These are phyloP conservation scores for Globisporangium parvum DNA, from an alignment of 352 stramenopile genomes.

Conservation along the genomic window DNA sequence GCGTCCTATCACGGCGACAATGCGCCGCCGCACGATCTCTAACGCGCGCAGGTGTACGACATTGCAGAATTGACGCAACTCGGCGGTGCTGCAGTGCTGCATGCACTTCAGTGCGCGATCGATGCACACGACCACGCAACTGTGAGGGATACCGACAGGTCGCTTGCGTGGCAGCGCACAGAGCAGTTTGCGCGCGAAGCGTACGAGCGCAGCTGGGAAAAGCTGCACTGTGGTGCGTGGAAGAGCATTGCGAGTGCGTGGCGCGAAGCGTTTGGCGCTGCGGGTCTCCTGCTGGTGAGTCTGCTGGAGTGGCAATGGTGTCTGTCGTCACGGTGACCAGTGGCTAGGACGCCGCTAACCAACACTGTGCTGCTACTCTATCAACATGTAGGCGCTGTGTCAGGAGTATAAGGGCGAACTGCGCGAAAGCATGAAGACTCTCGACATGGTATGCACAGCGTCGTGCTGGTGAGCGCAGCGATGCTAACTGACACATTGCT, in stretches of 20 bases:
- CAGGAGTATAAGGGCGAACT: slow-evolving; percentile 18
- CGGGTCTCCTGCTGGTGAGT: slow-evolving; percentile 43
- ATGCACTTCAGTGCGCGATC: slow-evolving; percentile 32
- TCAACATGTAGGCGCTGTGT: slow-evolving; percentile 23
- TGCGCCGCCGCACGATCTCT: not conserved
- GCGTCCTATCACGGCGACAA: not conserved
- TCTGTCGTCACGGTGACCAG: not conserved
- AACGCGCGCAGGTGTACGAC: not conserved
- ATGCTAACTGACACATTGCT: not conserved
- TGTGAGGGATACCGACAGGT: not conserved
- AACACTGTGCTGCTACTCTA: not conserved
- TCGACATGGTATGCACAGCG: slow-evolving; percentile 51
- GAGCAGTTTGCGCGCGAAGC: slow-evolving; percentile 19
- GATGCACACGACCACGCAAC: not conserved
- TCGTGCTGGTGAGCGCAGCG: not conserved
- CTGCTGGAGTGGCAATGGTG: not conserved
- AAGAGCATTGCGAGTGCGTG: slow-evolving; percentile 49
- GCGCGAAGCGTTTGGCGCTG: slow-evolving; percentile 53
- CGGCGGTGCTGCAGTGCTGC: slow-evolving; percentile 37
- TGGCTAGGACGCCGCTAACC: no score
- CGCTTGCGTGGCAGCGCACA: not conserved
- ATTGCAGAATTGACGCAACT: slow-evolving; percentile 30
- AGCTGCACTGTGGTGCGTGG: slow-evolving; percentile 69
- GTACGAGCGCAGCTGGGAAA: slow-evolving; percentile 67
- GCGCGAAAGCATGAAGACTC: slow-evolving; percentile 28